These are phyloP conservation scores for Nyssa sinensis DNA, from an alignment of 148 eudicot genomes.

Conservation along the genomic window DNA sequence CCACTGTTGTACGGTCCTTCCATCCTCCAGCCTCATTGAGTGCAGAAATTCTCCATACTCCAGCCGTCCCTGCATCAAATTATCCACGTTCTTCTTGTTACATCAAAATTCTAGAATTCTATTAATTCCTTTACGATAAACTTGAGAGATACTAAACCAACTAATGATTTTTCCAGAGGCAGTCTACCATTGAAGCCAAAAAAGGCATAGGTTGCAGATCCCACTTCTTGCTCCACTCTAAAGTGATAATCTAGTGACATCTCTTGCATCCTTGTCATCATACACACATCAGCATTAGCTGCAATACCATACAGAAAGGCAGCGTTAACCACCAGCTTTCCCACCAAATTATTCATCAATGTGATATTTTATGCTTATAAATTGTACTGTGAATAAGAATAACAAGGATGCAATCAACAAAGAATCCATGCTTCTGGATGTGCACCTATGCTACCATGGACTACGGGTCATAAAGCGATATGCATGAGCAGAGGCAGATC, in stretches of 20 bases:
- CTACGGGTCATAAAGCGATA: no score
- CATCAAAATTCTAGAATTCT: not conserved
- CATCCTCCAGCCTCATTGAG: conserved; percentile 82
- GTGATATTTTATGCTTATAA: no score
- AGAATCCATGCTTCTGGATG: no score
- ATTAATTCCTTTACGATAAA: not conserved
- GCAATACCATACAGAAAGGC: conserved; percentile 15
- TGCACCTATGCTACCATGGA: no score
- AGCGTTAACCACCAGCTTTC: not conserved
- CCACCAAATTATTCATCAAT: not conserved
- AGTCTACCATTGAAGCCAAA: conserved; percentile 70
- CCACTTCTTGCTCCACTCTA: conserved; percentile 79
- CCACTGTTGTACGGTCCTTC: conserved; percentile 76
- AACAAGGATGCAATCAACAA: no score
- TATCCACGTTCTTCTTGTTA: not conserved
- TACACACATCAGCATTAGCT: conserved; percentile 73
- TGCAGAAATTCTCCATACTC: conserved; percentile 79
- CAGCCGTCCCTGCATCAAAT: conserved; percentile 58
- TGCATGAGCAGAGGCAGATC: no score
- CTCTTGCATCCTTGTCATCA: conserved; percentile 89
- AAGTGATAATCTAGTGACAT: conserved; percentile 82
- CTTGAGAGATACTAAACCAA: no score
- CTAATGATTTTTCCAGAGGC: not conserved
- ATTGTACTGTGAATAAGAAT: no score
- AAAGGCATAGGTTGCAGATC: conserved; percentile 60